Conservation (phyloP, 768 basidiomycete genomes). For the Tricholomella constricta region DNA sequence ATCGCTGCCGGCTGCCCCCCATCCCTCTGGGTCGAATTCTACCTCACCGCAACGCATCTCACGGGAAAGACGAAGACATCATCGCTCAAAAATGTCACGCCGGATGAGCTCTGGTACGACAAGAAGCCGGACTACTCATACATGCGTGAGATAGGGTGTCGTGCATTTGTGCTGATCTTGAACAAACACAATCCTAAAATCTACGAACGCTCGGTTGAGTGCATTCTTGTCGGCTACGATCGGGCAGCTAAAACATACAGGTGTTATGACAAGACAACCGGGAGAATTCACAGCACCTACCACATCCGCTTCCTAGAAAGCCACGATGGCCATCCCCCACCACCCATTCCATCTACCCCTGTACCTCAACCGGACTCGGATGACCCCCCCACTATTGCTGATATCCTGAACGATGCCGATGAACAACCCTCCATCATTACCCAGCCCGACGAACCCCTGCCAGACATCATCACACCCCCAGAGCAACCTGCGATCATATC, state of each 20-base stretch:
- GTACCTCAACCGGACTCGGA: not conserved
- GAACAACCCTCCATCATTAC: no score
- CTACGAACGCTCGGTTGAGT: conserved; percentile 26
- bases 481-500: no score
- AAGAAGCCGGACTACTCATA: conserved; percentile 26
- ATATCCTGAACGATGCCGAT: not conserved
- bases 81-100: conserved; percentile 12
- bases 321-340: conserved; percentile 7
- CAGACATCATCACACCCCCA: no score
- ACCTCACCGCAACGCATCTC: conserved; percentile 21
- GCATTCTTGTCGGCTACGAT: conserved; percentile 40
- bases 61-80: not conserved
- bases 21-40: conserved; percentile 30
- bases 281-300: conserved; percentile 18
- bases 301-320: conserved; percentile 27
- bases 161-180: conserved; percentile 32
- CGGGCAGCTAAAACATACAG: conserved; percentile 32
- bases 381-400: not conserved
- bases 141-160: conserved; percentile 34
- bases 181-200: conserved; percentile 31
- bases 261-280: conserved; percentile 24
- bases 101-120: conserved; percentile 20
- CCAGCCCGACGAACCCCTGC: no score
- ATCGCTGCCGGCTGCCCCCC: conserved; percentile 19
- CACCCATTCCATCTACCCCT: not conserved